phyloP scores from a whole-genome alignment of 768 basidiomycete species.

The Collybia nuda region DNA sequence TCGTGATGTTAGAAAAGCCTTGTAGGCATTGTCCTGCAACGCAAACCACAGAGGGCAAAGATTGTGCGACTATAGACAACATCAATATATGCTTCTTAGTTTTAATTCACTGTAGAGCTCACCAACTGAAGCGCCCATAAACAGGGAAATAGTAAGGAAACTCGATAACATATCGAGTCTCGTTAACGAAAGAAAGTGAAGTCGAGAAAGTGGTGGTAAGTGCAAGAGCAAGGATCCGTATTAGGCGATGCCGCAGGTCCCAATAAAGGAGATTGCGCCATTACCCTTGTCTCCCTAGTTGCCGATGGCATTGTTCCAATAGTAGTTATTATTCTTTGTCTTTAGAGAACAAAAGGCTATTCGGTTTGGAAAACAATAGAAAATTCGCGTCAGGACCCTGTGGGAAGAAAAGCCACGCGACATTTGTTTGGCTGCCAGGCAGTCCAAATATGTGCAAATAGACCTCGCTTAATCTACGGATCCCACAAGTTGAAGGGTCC shows the following conservation, averaged over 20 bases:
- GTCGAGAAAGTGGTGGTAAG: constrained; percentile 7
- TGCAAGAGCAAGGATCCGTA: constrained; percentile 6
- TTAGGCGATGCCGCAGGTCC: neutral
- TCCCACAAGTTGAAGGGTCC: too few relatives aligned
- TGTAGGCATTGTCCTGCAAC: constrained; percentile 88
- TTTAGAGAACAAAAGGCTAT: constrained; percentile 8
- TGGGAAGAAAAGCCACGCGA: too few relatives aligned
- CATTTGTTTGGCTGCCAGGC: too few relatives aligned
- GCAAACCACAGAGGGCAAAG: constrained; percentile 66
- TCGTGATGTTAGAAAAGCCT: constrained; percentile 72
- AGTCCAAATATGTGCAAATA: too few relatives aligned
- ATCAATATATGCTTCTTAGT: neutral
- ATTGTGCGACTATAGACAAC: constrained; percentile 48
- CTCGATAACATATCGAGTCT: constrained; percentile 33
- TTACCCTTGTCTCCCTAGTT: constrained; percentile 7
- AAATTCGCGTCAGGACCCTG: too few relatives aligned
- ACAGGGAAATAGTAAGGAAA: constrained; percentile 29
- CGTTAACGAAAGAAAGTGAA: constrained; percentile 20
- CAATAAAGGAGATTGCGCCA: constrained; percentile 1
- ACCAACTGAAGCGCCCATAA: constrained; percentile 35
- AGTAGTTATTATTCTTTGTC: constrained; percentile 4
- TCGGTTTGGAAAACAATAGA: constrained; percentile 1
- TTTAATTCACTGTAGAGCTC: constrained; percentile 17
- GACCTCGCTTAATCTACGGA: too few relatives aligned
- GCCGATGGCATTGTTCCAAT: constrained; percentile 15